Evolutionary conservation across 139 green algal species (phyloP).

Genomic region (Chlamydomonas sp.): DNA sequence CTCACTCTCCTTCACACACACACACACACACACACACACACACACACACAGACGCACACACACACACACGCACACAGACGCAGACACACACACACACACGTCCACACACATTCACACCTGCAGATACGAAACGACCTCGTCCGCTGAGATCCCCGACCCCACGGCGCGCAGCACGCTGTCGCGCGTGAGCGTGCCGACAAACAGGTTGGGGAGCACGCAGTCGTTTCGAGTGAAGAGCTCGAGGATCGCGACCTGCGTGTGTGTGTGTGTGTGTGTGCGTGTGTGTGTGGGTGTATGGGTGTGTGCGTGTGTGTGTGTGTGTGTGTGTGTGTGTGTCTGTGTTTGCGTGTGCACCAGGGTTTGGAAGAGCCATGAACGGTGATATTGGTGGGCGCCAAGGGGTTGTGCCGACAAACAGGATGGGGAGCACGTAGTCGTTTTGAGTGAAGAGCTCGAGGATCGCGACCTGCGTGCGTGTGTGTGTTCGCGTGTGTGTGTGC

Average conservation of each 20-base stretch:
- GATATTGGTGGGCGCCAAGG: not conserved
- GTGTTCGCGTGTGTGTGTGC: too few relatives aligned
- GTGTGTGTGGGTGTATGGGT: too few relatives aligned
- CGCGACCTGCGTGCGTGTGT: conserved; percentile 48
- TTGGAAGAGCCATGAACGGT: not conserved
- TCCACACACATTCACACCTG: too few relatives aligned
- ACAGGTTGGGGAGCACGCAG: conserved; percentile 79
- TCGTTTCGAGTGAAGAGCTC: conserved; percentile 69
- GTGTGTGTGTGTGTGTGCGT: too few relatives aligned
- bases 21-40: too few relatives aligned
- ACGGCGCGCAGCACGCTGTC: conserved; percentile 64
- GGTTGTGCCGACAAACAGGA: conserved; percentile 74
- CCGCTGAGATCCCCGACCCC: conserved; percentile 39
- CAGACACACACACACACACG: too few relatives aligned
- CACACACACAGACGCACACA: too few relatives aligned
- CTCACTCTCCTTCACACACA: too few relatives aligned
- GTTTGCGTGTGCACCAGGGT: conserved; percentile 63
- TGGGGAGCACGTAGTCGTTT: conserved; percentile 76
- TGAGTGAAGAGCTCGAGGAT: conserved; percentile 68
- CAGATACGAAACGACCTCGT: conserved; percentile 56
- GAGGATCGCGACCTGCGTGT: conserved; percentile 60
- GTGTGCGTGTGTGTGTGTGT: conserved; percentile 49
- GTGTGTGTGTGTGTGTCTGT: too few relatives aligned
- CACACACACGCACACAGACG: too few relatives aligned
- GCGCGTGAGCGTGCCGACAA: conserved; percentile 73